These are phyloP conservation scores for Rhodomyrtus psidioides DNA, from an alignment of 441 rosid species.

Conservation along the genomic window DNA sequence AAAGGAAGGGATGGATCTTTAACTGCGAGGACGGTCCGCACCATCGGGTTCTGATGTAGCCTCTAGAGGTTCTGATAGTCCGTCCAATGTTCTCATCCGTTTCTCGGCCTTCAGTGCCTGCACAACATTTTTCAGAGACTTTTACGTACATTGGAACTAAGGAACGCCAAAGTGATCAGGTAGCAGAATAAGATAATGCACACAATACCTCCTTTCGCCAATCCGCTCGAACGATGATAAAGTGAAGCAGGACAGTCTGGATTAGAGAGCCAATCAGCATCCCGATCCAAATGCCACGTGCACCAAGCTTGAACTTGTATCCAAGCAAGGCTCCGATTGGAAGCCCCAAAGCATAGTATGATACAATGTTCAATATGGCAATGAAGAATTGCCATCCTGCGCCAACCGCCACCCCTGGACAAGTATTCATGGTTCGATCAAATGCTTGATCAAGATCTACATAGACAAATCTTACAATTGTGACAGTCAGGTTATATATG, in stretches of 20 bases:
- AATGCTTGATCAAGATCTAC: not conserved
- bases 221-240: slow-evolving; percentile 17
- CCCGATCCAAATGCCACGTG: slow-evolving; percentile 42
- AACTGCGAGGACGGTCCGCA: no score
- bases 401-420: slow-evolving; percentile 47
- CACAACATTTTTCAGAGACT: not conserved
- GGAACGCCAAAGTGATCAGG: not conserved
- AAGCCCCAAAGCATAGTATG: slow-evolving; percentile 34
- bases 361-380: slow-evolving; percentile 28
- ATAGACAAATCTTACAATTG: not conserved
- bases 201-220: slow-evolving; percentile 35
- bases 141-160: not conserved
- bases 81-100: slow-evolving; percentile 26
- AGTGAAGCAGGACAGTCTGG: slow-evolving; percentile 22
- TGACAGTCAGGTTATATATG: not conserved
- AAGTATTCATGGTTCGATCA: not conserved
- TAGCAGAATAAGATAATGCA: not conserved
- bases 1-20: no score
- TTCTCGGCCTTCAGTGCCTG: slow-evolving; percentile 31
- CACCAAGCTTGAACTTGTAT: slow-evolving; percentile 27
- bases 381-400: slow-evolving; percentile 42
- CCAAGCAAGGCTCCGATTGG: slow-evolving; percentile 40
- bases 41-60: not conserved
- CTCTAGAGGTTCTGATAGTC: slow-evolving; percentile 6
- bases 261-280: slow-evolving; percentile 33